phyloP scores from a whole-genome alignment of 768 basidiomycete genomes.

The Filobasidium floriforme region DNA sequence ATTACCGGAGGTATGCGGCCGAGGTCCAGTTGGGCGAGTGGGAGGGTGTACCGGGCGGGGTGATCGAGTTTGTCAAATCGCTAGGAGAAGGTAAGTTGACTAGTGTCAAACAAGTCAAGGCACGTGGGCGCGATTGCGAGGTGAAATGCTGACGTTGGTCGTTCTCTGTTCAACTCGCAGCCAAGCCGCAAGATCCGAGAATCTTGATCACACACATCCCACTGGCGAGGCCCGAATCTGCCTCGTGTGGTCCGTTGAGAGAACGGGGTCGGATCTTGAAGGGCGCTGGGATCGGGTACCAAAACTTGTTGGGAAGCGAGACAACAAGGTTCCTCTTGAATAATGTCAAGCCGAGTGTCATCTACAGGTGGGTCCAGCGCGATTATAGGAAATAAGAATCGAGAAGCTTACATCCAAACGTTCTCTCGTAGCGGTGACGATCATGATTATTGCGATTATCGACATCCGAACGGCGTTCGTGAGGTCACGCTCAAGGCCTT shows the following conservation, averaged over 20 bases:
- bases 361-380: conserved; percentile 58
- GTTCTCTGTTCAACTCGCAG: no score
- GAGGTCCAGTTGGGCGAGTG: conserved; percentile 48
- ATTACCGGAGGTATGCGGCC: conserved; percentile 42
- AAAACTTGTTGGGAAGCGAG: conserved; percentile 64
- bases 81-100: conserved; percentile 34
- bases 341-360: conserved; percentile 56
- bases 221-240: conserved; percentile 62
- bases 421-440: conserved; percentile 70
- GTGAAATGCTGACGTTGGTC: no score
- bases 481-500: conserved; percentile 86
- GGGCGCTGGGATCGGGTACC: conserved; percentile 69
- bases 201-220: conserved; percentile 83
- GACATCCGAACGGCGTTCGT: conserved; percentile 50
- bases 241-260: conserved; percentile 67
- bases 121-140: no score
- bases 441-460: conserved; percentile 86
- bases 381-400: no score
- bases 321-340: conserved; percentile 63
- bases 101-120: neutral
- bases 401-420: conserved; percentile 3
- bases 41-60: conserved; percentile 44
- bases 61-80: conserved; percentile 44
- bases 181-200: conserved; percentile 48
- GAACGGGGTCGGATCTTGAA: conserved; percentile 65